Conservation (phyloP, 331 rosid genomes). For the Quercus lobata region DNA sequence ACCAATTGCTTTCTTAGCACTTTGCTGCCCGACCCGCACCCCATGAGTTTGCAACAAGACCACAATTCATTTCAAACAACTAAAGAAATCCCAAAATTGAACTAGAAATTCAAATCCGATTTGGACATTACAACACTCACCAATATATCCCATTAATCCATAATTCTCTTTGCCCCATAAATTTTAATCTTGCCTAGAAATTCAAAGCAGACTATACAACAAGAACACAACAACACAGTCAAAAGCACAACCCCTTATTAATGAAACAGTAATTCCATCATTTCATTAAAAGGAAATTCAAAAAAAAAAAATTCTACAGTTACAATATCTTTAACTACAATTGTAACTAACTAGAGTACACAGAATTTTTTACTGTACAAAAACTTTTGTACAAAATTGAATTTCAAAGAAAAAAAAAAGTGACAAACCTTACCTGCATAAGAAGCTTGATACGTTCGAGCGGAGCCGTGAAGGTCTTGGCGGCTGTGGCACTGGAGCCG, state of each 20-base stretch:
- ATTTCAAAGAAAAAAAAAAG: neutral
- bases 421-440: slow-evolving; percentile 59
- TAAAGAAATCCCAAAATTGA: neutral
- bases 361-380: neutral
- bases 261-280: too few relatives aligned
- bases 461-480: slow-evolving; percentile 77
- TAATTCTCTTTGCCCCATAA: too few relatives aligned
- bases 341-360: neutral
- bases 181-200: too few relatives aligned
- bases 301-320: too few relatives aligned
- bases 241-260: too few relatives aligned
- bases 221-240: too few relatives aligned
- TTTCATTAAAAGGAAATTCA: too few relatives aligned
- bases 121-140: too few relatives aligned
- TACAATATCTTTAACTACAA: neutral
- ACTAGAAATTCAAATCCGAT: neutral
- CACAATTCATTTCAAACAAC: slow-evolving; percentile 8
- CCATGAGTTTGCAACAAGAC: slow-evolving; percentile 68
- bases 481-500: slow-evolving; percentile 69
- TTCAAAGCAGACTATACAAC: too few relatives aligned
- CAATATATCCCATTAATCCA: too few relatives aligned
- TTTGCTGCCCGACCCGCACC: slow-evolving; percentile 59
- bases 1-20: slow-evolving; percentile 63
- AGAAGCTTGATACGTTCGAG: slow-evolving; percentile 93
- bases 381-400: neutral